Evolutionary conservation across 768 basidiomycete genomes (phyloP).

Genomic region (Lanmaoa pseudosensibilis): DNA sequence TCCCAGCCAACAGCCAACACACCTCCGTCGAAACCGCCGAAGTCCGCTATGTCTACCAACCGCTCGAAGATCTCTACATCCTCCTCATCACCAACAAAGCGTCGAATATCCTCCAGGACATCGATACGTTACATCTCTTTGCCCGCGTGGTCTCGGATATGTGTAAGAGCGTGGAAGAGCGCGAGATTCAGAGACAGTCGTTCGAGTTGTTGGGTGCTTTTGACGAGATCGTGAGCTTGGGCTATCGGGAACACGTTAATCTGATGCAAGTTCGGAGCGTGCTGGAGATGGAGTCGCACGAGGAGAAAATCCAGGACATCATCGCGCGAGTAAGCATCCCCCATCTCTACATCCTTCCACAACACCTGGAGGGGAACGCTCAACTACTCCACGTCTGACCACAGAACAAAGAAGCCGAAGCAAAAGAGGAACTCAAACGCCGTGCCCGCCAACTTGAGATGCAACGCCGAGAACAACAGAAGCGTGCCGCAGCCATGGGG

Average conservation of each 20-base stretch:
- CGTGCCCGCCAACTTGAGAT: slow-evolving; percentile 97
- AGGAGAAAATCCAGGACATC: slow-evolving; percentile 96
- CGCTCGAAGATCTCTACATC: slow-evolving; percentile 95
- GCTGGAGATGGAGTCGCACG: slow-evolving; percentile 88
- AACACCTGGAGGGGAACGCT: neutral
- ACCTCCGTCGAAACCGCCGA: slow-evolving; percentile 95
- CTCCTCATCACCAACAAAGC: slow-evolving; percentile 97
- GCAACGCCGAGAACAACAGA: slow-evolving; percentile 93
- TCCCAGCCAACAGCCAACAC: slow-evolving; percentile 91
- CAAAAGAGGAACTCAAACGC: slow-evolving; percentile 97
- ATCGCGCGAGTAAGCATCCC: slow-evolving; percentile 75
- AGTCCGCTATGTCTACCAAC: slow-evolving; percentile 96
- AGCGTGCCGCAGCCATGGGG: slow-evolving; percentile 58
- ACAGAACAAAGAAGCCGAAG: slow-evolving; percentile 98
- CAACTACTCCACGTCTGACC: neutral
- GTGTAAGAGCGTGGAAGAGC: slow-evolving; percentile 82
- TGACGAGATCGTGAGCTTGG: slow-evolving; percentile 93
- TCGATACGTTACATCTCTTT: slow-evolving; percentile 92
- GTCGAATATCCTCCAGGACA: slow-evolving; percentile 98
- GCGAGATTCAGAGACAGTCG: slow-evolving; percentile 85
- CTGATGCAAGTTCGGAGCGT: slow-evolving; percentile 77
- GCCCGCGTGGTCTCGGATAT: slow-evolving; percentile 92
- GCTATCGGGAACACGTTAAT: slow-evolving; percentile 78
- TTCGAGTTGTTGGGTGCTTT: slow-evolving; percentile 95
- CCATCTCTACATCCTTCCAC: neutral